Base-by-base conservation (phyloP, 2,329 filamentous ascomycete species). In the Colletotrichum sp. region DNA sequence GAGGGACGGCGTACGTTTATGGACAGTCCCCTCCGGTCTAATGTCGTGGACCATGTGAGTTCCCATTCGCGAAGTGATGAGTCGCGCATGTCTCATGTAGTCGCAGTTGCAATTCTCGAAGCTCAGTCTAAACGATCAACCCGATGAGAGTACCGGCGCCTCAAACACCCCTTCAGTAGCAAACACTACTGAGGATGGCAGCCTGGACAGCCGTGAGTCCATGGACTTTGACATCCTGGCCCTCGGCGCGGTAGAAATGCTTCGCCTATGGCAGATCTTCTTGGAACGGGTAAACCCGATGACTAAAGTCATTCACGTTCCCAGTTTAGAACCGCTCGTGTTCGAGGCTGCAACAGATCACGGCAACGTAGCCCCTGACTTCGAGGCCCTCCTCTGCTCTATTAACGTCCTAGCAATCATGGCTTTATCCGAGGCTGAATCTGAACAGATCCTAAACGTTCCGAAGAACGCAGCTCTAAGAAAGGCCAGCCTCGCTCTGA, bases 241-340 rank as follows among this genome's bases (percentile, higher is more conserved):
- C 3, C 30, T 70, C 15, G 71, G 66, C 7, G 64, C 71, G 8
- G 70, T 74, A 2, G 22, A 55, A 4, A 32, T 49, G n/a, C 63
- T 95, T 79, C 89, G 89, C 66, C 87, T 96, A 7, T 96, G 95
- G 94, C 93, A 95, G 81, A 87, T 91, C 8, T 96, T 93, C 78
- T 85, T 95, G 5, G 92, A 95, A 66, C 92, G 94, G 75, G 92
- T 96, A 70, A 94, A 96, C 79, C 94, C 94, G 0, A 82, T 95
- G 64, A 91, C 92, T 78, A 96, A 96, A 81, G 85, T 91, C 61
- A 91, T 95, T 39, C 95, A 96, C 81, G 90, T 93, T 3, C 94
- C 94, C 0, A 92, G 92, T 11, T 77, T 83, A 1, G 81, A 84
- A 6, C 80, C 82, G 8, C 78, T 80, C 5, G 78, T 85, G 5